Percentiles rank a stretch among this genome's conserved stretches.
Conservation (phyloP, 495 filamentous ascomycete genomes). For the Lasiosphaeriaceae sp. region DNA sequence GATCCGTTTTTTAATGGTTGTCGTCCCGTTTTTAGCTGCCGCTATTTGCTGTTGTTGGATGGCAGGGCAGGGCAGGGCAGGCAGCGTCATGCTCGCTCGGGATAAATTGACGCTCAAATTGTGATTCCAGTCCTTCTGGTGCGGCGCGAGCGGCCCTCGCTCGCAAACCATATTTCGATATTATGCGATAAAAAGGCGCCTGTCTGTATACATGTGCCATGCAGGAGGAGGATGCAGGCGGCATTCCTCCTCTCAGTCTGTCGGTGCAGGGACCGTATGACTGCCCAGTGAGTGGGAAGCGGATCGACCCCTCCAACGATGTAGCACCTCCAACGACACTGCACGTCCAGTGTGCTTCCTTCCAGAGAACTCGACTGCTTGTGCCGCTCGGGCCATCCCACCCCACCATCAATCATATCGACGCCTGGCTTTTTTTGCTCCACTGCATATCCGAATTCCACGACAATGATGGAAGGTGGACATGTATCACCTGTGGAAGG, state of each 20-base stretch:
- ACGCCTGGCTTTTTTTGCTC: no score
- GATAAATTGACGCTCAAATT: slow-evolving; percentile 4
- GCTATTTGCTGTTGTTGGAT: neutral
- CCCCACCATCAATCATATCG: neutral
- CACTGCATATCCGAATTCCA: no score
- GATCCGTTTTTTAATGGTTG: neutral
- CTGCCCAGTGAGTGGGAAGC: no score
- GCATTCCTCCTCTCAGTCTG: no score
- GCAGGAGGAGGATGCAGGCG: neutral
- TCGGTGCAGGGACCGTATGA: no score
- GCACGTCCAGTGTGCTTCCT: no score
- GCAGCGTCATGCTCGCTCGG: neutral
- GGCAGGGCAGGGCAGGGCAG: neutral
- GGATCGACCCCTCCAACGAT: no score
- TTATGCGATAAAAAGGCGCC: slow-evolving; percentile 14
- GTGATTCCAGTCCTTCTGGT: neutral
- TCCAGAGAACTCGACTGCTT: neutral
- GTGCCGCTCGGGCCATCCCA: neutral
- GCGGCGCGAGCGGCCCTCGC: slow-evolving; percentile 8
- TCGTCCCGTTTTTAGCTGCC: neutral
- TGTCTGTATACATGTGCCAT: neutral
- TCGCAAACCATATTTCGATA: slow-evolving; percentile 4
- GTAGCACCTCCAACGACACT: no score
- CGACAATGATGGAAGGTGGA: no score
- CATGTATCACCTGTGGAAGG: neutral